phyloP scores from a whole-genome alignment of 768 basidiomycete genomes.

The Suillus brevipes region DNA sequence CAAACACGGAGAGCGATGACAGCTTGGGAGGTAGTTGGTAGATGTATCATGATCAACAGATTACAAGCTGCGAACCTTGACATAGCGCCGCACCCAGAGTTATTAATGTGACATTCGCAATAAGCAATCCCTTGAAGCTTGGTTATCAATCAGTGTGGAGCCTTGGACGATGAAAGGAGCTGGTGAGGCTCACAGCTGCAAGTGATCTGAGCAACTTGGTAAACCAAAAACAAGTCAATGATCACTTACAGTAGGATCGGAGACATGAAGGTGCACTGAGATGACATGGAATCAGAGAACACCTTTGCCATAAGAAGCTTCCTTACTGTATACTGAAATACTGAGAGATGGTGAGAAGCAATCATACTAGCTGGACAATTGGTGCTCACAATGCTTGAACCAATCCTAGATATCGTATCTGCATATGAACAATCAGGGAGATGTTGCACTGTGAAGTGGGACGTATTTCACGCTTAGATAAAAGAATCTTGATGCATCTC shows the following conservation, averaged over 20 bases:
- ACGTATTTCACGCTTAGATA: conserved; percentile 12
- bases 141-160: neutral
- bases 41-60: neutral
- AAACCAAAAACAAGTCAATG: neutral
- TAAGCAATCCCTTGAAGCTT: neutral
- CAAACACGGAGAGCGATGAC: conserved; percentile 14
- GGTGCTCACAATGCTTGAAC: conserved; percentile 4
- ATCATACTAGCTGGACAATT: neutral
- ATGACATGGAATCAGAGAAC: neutral
- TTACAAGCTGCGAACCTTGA: conserved; percentile 8
- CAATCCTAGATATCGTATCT: conserved; percentile 14
- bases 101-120: neutral
- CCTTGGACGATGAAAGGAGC: neutral
- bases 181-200: conserved; percentile 7
- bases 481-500: conserved; percentile 10
- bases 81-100: conserved; percentile 5
- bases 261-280: conserved; percentile 1
- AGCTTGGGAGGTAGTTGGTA: neutral
- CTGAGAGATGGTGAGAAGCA: neutral
- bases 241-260: neutral
- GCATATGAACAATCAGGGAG: neutral
- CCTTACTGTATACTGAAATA: neutral
- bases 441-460: neutral
- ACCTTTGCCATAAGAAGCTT: neutral
- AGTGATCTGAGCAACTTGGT: neutral